Base-by-base conservation (phyloP, 768 basidiomycete species). In the Calocybe gangraenosa region DNA sequence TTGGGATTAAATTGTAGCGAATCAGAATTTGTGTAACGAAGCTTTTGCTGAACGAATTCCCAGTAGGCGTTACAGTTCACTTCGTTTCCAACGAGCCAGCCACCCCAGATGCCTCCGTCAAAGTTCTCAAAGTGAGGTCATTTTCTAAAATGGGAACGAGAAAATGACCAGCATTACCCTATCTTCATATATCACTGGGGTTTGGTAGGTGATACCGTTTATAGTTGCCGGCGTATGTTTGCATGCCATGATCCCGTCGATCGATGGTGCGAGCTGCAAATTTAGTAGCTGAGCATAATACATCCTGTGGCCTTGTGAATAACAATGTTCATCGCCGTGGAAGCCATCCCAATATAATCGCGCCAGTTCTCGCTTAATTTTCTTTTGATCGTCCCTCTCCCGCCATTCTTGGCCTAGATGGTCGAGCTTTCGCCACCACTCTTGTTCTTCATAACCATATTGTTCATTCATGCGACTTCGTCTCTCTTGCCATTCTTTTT, bases 261-360 rank as follows among this genome's bases (percentile, higher is more conserved):
- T 44, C n/a, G 49, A 48, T 14, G 44, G 19, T 3, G 28, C 35
- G 25, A 28, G 11, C 11, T 28, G 13, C 2, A 57, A 32, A 18
- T 57, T 57, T 2, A 41, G 46, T 2, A 57, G 49, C 1, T 37
- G 36, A 15, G 53, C 56, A 7, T 34, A 49, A 15, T 57, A 57
- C 15, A 28, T 41, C 33, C 33, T 50, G 14, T 22, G 40, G 1
- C 45, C 46, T 20, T 45, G 42, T 7, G 43, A 17, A 7, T 31
- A 11, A 20, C 56, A 57, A 15, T 48, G 48, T 21, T 46, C 22
- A 3, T 44, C 50, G 1, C 46, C 39, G 4, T 39, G 30, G 14
- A 54, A 23, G 15, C 48, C 44, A 3, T 47, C 53, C 56, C 56
- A 57, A n/a, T 48, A 57, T 8, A 57, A 25, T 8, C 40, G 46